phyloP scores from a whole-genome alignment of 192 early-diverging fungal genomes.

The Mortierella alpina region DNA sequence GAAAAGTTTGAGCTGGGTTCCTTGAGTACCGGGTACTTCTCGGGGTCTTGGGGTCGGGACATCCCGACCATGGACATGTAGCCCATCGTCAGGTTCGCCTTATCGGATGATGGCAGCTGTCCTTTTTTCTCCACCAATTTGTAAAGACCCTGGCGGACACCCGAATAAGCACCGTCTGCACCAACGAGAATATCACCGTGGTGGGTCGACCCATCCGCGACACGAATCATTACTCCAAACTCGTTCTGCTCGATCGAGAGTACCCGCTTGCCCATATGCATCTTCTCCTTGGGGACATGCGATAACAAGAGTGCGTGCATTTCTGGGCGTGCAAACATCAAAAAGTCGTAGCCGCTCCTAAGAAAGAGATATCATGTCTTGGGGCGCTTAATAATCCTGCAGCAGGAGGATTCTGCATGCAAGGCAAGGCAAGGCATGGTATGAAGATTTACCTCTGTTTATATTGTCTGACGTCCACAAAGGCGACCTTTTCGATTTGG shows the following conservation, averaged over 20 bases:
- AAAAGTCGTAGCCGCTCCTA: constrained; percentile 7
- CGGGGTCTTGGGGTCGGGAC: constrained; percentile 9
- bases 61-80: constrained; percentile 11
- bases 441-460: no score
- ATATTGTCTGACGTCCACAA: background rate
- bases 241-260: constrained; percentile 10
- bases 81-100: background rate
- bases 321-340: constrained; percentile 4
- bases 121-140: background rate
- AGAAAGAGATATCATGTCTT: background rate
- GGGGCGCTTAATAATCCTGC: no score
- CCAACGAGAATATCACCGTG: constrained; percentile 29
- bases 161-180: constrained; percentile 19
- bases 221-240: background rate
- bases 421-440: no score
- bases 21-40: constrained; percentile 15
- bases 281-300: constrained; percentile 11
- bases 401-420: no score
- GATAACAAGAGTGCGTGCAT: constrained; percentile 7
- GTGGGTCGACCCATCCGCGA: constrained; percentile 11
- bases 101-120: constrained; percentile 1
- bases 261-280: constrained; percentile 5
- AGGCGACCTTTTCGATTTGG: background rate
- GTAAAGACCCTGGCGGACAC: constrained; percentile 11
- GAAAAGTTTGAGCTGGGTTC: background rate